Conservation (phyloP, 73 alveolate species). For the Symbiodinium pilosum region DNA sequence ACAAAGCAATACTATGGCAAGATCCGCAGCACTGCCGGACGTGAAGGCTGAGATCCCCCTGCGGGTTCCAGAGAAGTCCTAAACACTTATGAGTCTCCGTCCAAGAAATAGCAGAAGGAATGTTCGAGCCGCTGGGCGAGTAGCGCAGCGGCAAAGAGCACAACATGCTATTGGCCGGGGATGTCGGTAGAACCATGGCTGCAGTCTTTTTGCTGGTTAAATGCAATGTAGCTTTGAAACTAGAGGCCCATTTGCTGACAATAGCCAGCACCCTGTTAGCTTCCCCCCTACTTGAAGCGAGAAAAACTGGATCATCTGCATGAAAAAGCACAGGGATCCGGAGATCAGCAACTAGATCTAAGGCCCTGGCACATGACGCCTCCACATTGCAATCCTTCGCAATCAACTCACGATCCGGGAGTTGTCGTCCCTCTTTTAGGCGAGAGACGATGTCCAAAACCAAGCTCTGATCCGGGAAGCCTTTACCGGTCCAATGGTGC, state of each 20-base stretch:
- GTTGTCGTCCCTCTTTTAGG: background rate
- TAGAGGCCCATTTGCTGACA: background rate
- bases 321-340: background rate
- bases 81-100: background rate
- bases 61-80: background rate
- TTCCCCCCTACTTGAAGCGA: background rate
- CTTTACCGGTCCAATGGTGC: background rate
- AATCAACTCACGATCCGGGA: background rate
- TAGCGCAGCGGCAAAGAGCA: background rate
- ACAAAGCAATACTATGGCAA: background rate
- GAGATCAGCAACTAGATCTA: background rate
- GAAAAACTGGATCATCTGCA: background rate
- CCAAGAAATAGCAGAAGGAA: background rate
- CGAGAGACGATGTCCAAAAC: background rate
- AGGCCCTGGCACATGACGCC: background rate
- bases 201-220: background rate
- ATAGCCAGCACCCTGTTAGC: background rate
- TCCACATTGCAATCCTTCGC: background rate
- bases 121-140: background rate
- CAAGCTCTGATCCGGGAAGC: background rate
- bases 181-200: background rate
- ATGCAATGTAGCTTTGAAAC: background rate
- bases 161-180: background rate
- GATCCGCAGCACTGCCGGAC: background rate
- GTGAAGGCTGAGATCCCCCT: background rate